phyloP scores from a whole-genome alignment of 805 yeast species.

The Ogataea trehaloabstinens region DNA sequence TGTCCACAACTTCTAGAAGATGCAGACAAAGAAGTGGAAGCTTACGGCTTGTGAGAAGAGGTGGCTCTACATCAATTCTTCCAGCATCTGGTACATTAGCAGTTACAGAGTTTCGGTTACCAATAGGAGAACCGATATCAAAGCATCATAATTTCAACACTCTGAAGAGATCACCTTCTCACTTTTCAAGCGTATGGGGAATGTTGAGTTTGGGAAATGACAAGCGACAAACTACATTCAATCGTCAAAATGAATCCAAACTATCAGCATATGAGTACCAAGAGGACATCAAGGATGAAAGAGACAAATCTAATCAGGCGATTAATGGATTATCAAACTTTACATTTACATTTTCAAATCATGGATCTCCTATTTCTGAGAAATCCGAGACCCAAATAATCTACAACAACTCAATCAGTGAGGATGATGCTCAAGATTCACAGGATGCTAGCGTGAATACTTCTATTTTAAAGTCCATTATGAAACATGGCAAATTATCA shows the following conservation, averaged over 20 bases:
- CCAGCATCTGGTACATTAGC: background rate
- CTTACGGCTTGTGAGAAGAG: conserved; percentile 11
- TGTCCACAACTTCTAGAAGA: conserved; percentile 13
- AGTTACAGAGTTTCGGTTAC: background rate
- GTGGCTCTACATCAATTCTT: background rate
- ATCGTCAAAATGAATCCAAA: background rate
- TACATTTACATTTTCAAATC: conserved; percentile 8
- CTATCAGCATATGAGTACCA: background rate
- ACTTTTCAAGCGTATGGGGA: conserved; percentile 13
- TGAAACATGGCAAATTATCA: conserved; percentile 13
- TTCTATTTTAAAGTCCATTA: conserved; percentile 17
- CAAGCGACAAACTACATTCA: background rate
- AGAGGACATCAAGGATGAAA: background rate
- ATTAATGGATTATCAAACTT: conserved; percentile 4
- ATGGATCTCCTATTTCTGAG: background rate
- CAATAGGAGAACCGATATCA: background rate
- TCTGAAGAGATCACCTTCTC: conserved; percentile 6
- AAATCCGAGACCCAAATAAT: background rate
- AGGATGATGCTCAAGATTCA: background rate
- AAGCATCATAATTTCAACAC: background rate
- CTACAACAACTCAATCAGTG: background rate
- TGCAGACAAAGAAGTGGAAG: conserved; percentile 18
- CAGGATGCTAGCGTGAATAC: conserved; percentile 6
- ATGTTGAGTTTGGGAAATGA: conserved; percentile 5
- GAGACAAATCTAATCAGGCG: background rate